A percentile compares a stretch with the other conserved stretches of the same genome.
Conservation (phyloP, 2,329 filamentous ascomycete species). For the Colletotrichum chrysophilum region DNA sequence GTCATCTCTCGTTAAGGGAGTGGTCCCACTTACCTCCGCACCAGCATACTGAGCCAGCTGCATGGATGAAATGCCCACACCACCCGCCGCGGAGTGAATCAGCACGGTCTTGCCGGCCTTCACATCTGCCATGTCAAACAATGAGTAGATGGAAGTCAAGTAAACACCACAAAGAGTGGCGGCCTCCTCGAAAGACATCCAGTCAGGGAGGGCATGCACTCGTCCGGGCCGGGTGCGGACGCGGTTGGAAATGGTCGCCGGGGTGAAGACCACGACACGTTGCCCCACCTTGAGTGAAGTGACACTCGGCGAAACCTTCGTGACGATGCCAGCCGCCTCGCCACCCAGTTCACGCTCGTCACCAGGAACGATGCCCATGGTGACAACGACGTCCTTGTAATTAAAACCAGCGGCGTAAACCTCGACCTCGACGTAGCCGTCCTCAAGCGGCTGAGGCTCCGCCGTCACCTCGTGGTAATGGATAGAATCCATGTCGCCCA, state of each 20-base stretch:
- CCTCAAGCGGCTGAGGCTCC: neutral
- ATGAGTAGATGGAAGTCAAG: slow-evolving; percentile 31
- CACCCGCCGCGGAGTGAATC: neutral
- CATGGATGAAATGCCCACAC: neutral
- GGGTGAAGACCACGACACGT: neutral
- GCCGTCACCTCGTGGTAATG: neutral
- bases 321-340: neutral
- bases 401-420: neutral
- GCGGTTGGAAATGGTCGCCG: slow-evolving; percentile 25
- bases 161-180: slow-evolving; percentile 33
- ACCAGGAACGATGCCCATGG: neutral
- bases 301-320: neutral
- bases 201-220: slow-evolving; percentile 8
- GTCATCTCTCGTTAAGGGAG: no score
- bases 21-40: neutral
- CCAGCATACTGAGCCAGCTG: neutral
- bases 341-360: neutral
- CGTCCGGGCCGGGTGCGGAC: slow-evolving; percentile 23
- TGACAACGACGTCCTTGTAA: neutral
- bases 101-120: slow-evolving; percentile 15
- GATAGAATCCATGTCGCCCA: neutral
- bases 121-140: slow-evolving; percentile 24
- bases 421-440: neutral
- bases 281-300: neutral
- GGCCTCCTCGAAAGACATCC: slow-evolving; percentile 25